Base-by-base conservation (phyloP, 371 early-diverging fungal genomes). In the Chytridium lagenaria region DNA sequence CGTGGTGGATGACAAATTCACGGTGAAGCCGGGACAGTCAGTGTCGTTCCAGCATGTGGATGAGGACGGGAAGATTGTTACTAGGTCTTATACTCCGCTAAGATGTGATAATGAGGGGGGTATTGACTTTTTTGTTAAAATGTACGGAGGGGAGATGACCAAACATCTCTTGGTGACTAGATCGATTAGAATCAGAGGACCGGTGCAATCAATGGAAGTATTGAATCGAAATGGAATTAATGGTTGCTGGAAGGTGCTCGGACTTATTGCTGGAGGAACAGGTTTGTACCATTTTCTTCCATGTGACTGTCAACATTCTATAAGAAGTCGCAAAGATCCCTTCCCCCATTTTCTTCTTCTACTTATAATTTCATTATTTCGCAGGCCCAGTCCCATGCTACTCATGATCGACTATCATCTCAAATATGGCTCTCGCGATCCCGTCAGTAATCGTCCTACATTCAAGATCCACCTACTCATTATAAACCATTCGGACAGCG, bases 321-420 rank as follows among this genome's bases (percentile, higher is more conserved):
- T n/a, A 65, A 61, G n/a, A n/a, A n/a, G n/a, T n/a, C n/a, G n/a
- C n/a, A n/a, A n/a, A n/a, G n/a, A n/a, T n/a, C n/a, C n/a, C n/a
- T n/a, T n/a, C n/a, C n/a, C n/a, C n/a, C n/a, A n/a, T n/a, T n/a
- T n/a, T n/a, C n/a, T n/a, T n/a, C n/a, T n/a, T n/a, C n/a, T n/a
- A n/a, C n/a, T n/a, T n/a, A 38, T 10, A 16, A 1, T 71, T 51
- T n/a, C 10, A 1, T 19, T n/a, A n/a, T n/a, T 28, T 36, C 55
- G 59, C 70, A 81, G 83, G n/a, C 19, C 81, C 0, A 83, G 81
- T 3, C 76, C n/a, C 33, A 76, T 83, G 75, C 67, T 83, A 1
- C 66, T 79, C 1, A n/a, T 79, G 36, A 76, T 81, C 40, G 83
- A 83, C 65, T 81, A 79, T 64, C 77, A 80, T 68, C 34, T 83